These are phyloP conservation scores for Paraphoma sp. DNA, from an alignment of 2,329 filamentous ascomycete genomes.

Conservation along the genomic window DNA sequence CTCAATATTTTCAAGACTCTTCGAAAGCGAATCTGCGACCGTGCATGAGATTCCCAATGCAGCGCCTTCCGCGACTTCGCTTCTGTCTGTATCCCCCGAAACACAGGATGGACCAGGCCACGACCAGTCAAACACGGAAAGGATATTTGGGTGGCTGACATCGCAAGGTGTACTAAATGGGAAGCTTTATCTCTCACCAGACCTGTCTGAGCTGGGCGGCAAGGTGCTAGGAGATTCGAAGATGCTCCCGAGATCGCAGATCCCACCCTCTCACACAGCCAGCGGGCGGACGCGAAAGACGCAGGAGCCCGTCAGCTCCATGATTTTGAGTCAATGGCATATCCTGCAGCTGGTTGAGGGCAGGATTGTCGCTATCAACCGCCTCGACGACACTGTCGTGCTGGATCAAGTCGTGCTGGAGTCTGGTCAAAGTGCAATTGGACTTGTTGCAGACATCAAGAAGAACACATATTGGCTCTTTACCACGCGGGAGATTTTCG, in stretches of 20 bases:
- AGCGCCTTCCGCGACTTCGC: conserved; percentile 66
- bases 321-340: conserved; percentile 93
- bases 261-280: conserved; percentile 71
- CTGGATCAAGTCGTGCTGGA: conserved; percentile 89
- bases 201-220: conserved; percentile 70
- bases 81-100: conserved; percentile 79
- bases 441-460: conserved; percentile 85
- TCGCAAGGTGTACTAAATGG: conserved; percentile 88
- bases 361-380: conserved; percentile 83
- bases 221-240: conserved; percentile 81
- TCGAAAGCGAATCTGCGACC: conserved; percentile 83
- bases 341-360: conserved; percentile 83
- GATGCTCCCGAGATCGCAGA: conserved; percentile 74
- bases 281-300: conserved; percentile 69
- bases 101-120: conserved; percentile 55
- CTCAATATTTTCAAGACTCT: conserved; percentile 85
- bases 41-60: conserved; percentile 74
- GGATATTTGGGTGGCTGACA: conserved; percentile 89
- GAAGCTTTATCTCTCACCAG: conserved; percentile 69
- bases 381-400: conserved; percentile 82
- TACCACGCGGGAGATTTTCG: conserved; percentile 87
- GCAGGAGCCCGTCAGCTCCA: conserved; percentile 76
- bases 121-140: conserved; percentile 67
- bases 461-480: conserved; percentile 99
- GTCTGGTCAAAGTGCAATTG: conserved; percentile 78